phyloP scores from a whole-genome alignment of 768 basidiomycete genomes.

The Xerocomellus chrysenteron region DNA sequence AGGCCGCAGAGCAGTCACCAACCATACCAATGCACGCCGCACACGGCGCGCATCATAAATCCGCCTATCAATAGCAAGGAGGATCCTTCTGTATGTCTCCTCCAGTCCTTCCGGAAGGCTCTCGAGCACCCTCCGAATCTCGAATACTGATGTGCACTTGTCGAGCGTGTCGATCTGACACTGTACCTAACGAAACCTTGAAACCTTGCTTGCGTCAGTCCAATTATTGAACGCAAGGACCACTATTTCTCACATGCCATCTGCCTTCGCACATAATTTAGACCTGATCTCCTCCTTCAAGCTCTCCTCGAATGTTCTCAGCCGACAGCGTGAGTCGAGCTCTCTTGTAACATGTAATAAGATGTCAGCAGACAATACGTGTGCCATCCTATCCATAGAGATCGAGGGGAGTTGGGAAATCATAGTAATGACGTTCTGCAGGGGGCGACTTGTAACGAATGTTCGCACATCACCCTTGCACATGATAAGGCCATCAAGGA shows the following conservation, averaged over 20 bases:
- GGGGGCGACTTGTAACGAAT: constrained; percentile 8
- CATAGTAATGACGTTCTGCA: neutral
- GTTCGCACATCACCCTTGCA: neutral
- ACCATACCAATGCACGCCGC: constrained; percentile 4
- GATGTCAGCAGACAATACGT: constrained; percentile 7
- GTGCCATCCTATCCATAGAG: constrained; percentile 3
- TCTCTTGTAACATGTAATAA: constrained; percentile 3
- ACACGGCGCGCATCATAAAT: neutral
- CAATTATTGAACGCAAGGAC: neutral
- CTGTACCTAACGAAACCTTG: neutral
- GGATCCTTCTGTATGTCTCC: constrained; percentile 20
- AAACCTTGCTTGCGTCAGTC: neutral
- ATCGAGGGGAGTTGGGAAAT: constrained; percentile 4
- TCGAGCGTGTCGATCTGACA: neutral
- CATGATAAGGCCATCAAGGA: constrained; percentile 6
- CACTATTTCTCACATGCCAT: constrained; percentile 15
- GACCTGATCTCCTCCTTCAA: constrained; percentile 7
- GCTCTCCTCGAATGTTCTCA: neutral
- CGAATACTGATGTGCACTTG: neutral
- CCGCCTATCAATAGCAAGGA: neutral
- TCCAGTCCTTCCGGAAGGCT: constrained; percentile 8
- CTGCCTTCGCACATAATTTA: constrained; percentile 2
- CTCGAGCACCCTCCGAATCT: neutral
- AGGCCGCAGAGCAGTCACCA: constrained; percentile 3
- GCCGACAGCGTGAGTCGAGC: neutral